A percentile compares a stretch with the other conserved stretches of the same genome.
phyloP scores from a whole-genome alignment of 768 basidiomycete genomes.

The Rhizopogon rudus region DNA sequence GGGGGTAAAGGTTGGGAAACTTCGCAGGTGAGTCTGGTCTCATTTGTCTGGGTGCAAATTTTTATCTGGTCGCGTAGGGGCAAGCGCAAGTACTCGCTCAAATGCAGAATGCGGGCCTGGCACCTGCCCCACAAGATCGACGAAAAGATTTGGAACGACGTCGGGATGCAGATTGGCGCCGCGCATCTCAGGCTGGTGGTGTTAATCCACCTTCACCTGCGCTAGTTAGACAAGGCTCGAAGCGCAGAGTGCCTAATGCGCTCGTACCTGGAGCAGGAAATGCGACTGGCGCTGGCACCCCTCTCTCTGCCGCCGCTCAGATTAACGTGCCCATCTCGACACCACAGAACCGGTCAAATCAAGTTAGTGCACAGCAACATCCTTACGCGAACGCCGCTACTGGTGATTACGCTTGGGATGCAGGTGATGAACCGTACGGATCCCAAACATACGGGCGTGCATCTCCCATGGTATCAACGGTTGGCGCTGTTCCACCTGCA shows the following conservation, averaged over 20 bases:
- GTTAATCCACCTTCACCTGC: constrained; percentile 70
- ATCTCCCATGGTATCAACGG: constrained; percentile 76
- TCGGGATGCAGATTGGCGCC: constrained; percentile 59
- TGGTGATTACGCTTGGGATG: constrained; percentile 47
- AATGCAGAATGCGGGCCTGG: constrained; percentile 50
- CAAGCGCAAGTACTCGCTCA: constrained; percentile 64
- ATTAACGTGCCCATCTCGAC: constrained; percentile 64
- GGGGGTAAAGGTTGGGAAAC: constrained; percentile 95
- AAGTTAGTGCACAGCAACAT: constrained; percentile 43
- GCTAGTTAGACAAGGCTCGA: constrained; percentile 71
- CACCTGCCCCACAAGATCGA: constrained; percentile 47
- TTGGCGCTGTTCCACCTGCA: constrained; percentile 65
- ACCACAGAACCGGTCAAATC: constrained; percentile 43
- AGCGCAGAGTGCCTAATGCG: constrained; percentile 56
- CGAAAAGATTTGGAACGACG: constrained; percentile 48
- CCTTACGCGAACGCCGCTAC: constrained; percentile 63
- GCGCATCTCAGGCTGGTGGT: constrained; percentile 51
- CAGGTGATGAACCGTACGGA: constrained; percentile 53
- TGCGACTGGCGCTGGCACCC: constrained; percentile 54
- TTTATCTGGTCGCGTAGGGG: constrained; percentile 31
- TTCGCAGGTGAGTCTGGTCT: constrained; percentile 49
- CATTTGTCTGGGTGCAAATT: constrained; percentile 5
- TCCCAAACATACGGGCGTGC: constrained; percentile 68
- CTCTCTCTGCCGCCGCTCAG: constrained; percentile 73
- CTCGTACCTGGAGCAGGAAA: constrained; percentile 49